phyloP scores from a whole-genome alignment of 108 stramenopile species.

The Nitzschia sp. region DNA sequence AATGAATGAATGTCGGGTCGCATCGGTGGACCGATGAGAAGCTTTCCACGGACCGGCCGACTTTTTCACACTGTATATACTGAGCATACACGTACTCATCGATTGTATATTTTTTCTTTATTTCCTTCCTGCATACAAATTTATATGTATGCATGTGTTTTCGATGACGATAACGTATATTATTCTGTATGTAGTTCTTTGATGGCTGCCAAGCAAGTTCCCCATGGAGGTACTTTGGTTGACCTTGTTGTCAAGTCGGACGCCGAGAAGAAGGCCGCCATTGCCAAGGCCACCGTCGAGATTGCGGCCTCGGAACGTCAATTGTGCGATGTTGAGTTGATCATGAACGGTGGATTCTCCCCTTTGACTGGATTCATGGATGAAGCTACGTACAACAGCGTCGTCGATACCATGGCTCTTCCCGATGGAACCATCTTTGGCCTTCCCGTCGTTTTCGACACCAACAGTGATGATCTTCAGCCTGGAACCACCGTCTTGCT shows the following conservation, averaged over 20 bases:
- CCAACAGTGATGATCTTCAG: slow-evolving; percentile 85
- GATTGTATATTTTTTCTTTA: neutral
- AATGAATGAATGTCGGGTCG: neutral
- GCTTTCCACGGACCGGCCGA: neutral
- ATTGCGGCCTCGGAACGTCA: slow-evolving; percentile 92
- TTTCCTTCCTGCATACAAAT: too few relatives aligned
- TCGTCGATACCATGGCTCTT: slow-evolving; percentile 92
- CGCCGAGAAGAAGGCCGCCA: slow-evolving; percentile 86
- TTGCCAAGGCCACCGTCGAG: slow-evolving; percentile 83
- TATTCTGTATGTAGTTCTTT: slow-evolving; percentile 41
- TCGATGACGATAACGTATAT: neutral
- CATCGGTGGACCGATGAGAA: neutral
- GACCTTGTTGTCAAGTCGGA: slow-evolving; percentile 89
- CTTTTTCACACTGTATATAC: too few relatives aligned
- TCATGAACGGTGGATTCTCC: slow-evolving; percentile 98
- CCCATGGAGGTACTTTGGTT: slow-evolving; percentile 94
- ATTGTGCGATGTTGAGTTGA: slow-evolving; percentile 97
- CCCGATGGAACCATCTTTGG: slow-evolving; percentile 95
- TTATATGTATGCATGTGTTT: neutral
- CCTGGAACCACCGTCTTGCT: slow-evolving; percentile 93
- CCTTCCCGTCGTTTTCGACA: slow-evolving; percentile 98
- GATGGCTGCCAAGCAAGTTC: slow-evolving; percentile 79
- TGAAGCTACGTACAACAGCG: slow-evolving; percentile 85
- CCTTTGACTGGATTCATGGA: slow-evolving; percentile 99
- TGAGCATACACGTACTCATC: neutral